Percentiles rank a stretch among this genome's conserved stretches.
These are phyloP conservation scores for Beta macrorhiza DNA, from an alignment of 179 eudicot species.

Conservation along the genomic window DNA sequence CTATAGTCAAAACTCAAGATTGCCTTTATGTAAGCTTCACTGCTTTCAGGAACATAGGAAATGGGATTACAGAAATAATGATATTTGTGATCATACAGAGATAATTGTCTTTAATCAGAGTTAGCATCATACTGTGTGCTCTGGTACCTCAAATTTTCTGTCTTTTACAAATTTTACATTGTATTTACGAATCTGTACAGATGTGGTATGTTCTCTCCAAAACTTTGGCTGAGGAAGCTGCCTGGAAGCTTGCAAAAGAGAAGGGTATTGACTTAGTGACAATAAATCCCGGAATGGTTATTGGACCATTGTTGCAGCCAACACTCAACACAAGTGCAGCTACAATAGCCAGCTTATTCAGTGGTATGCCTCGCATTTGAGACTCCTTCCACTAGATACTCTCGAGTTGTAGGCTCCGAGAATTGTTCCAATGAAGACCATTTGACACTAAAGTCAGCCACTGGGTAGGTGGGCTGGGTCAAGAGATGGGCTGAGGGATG, in stretches of 20 bases:
- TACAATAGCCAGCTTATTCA: conserved; percentile 35
- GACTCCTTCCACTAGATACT: not conserved
- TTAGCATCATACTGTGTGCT: not conserved
- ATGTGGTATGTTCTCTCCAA: conserved; percentile 59
- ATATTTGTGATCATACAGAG: no score
- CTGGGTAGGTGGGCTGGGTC: no score
- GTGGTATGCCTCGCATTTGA: conserved; percentile 30
- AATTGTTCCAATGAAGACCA: not conserved
- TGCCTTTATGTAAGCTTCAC: not conserved
- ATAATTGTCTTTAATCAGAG: not conserved
- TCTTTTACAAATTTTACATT: no score
- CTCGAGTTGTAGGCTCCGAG: not conserved
- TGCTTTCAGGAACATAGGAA: no score
- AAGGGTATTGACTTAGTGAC: conserved; percentile 57
- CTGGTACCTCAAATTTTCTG: not conserved
- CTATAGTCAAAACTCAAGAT: not conserved
- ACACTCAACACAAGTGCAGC: conserved; percentile 60
- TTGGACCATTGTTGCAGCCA: conserved; percentile 62
- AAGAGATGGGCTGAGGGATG: no score
- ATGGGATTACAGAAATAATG: no score
- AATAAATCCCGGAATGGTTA: conserved; percentile 59
- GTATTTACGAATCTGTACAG: conserved; percentile 13
- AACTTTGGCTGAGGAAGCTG: conserved; percentile 61
- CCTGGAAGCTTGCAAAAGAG: conserved; percentile 61
- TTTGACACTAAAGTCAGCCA: no score